Conservation (phyloP, 306 rosid species). For the Begonia masoniana region DNA sequence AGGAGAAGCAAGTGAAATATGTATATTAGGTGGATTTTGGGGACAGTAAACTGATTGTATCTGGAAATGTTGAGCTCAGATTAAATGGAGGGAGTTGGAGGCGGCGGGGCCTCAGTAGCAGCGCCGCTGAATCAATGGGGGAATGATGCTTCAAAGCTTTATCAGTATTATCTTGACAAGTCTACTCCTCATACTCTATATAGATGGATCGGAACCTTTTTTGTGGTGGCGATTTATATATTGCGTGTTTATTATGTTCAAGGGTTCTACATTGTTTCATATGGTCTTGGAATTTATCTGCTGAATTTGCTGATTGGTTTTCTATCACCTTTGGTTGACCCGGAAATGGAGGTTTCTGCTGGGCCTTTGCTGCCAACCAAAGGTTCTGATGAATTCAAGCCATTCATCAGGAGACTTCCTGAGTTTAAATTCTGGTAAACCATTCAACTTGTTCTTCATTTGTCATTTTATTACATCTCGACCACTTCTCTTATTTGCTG, state of each 20-base stretch:
- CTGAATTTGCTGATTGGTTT: conserved; percentile 2
- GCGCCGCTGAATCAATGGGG: background rate
- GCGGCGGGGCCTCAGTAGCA: background rate
- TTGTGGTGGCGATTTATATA: background rate
- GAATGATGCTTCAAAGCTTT: background rate
- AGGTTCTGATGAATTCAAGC: conserved; percentile 4
- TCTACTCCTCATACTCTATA: conserved; percentile 1
- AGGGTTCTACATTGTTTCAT: conserved; percentile 1
- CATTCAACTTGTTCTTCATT: background rate
- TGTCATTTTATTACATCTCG: background rate
- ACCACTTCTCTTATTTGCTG: too few relatives aligned
- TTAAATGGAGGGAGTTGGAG: conserved; percentile 3
- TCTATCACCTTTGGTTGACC: conserved; percentile 2
- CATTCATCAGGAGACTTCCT: conserved; percentile 1
- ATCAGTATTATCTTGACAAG: conserved; percentile 2
- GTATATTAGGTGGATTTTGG: too few relatives aligned
- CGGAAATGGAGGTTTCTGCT: conserved; percentile 1
- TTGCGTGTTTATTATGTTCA: background rate
- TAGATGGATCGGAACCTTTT: background rate
- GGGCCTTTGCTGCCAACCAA: conserved; percentile 2
- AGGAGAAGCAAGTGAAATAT: too few relatives aligned
- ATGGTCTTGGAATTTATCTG: conserved; percentile 4
- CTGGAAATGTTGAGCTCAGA: background rate
- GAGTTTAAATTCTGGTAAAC: conserved; percentile 3
- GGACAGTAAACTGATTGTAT: too few relatives aligned